Evolutionary conservation across 2,329 filamentous ascomycete species (phyloP).

Genomic region (Acrocalymma vagum): DNA sequence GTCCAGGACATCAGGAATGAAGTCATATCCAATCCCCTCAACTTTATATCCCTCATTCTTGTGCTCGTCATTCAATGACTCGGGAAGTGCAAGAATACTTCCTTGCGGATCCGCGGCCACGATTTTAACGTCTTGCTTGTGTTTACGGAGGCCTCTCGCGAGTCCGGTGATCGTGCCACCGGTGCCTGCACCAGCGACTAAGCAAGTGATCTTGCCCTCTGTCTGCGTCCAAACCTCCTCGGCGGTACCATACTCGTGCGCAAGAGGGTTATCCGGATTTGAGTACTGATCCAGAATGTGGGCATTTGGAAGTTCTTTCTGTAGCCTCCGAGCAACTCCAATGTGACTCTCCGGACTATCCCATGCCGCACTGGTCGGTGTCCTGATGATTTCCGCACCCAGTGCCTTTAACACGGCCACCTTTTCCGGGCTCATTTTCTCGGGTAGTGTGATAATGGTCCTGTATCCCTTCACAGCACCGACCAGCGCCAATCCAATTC

Average conservation of each 20-base stretch:
- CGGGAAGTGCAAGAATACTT: slow-evolving; percentile 87
- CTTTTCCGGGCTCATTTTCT: slow-evolving; percentile 99
- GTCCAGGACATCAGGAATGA: slow-evolving; percentile 92
- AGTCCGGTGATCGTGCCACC: slow-evolving; percentile 95
- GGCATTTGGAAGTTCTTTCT: slow-evolving; percentile 96
- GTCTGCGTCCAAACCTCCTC: slow-evolving; percentile 97
- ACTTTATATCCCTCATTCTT: slow-evolving; percentile 93
- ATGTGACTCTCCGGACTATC: slow-evolving; percentile 97
- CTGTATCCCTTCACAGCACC: slow-evolving; percentile 97
- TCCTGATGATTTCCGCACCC: slow-evolving; percentile 96
- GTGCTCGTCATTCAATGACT: slow-evolving; percentile 78
- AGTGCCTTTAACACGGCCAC: slow-evolving; percentile 93
- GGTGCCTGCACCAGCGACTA: slow-evolving; percentile 93
- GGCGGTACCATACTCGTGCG: slow-evolving; percentile 92
- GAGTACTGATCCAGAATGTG: slow-evolving; percentile 97
- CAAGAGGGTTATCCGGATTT: slow-evolving; percentile 89
- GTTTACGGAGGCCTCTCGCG: slow-evolving; percentile 84
- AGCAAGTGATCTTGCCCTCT: slow-evolving; percentile 78
- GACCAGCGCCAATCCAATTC: slow-evolving; percentile 93
- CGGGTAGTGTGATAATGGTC: slow-evolving; percentile 96
- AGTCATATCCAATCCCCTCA: slow-evolving; percentile 98
- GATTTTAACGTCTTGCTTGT: slow-evolving; percentile 85
- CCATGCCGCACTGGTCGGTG: slow-evolving; percentile 93
- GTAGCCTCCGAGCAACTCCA: slow-evolving; percentile 85
- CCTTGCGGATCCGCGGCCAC: slow-evolving; percentile 93